Conservation (phyloP, 768 basidiomycete genomes). For the Solioccasus polychromus region DNA sequence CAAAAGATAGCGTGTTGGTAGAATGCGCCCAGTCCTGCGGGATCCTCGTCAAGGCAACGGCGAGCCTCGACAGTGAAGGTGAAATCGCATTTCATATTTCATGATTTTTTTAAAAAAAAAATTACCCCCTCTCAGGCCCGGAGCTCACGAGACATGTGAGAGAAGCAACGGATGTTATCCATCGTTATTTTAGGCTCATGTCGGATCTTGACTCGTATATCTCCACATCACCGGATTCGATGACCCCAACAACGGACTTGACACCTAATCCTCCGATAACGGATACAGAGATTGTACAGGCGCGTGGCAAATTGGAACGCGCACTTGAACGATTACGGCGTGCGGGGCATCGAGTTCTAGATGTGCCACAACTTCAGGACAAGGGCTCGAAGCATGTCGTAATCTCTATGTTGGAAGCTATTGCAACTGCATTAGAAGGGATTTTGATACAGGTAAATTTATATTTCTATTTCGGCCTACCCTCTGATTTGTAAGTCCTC, state of each 20-base stretch:
- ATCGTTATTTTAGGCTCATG: conserved; percentile 17
- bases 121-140: conserved; percentile 5
- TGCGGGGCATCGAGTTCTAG: conserved; percentile 46
- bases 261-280: neutral
- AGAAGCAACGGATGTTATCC: conserved; percentile 16
- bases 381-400: conserved; percentile 11
- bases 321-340: conserved; percentile 60
- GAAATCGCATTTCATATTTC: neutral
- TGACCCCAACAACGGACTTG: neutral
- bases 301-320: conserved; percentile 53
- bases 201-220: conserved; percentile 10
- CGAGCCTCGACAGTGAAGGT: conserved; percentile 30
- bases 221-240: neutral
- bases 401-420: conserved; percentile 34
- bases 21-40: conserved; percentile 42
- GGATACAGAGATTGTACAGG: conserved; percentile 27
- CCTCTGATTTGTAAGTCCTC: neutral
- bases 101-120: neutral
- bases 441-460: conserved; percentile 30
- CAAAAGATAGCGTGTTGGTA: conserved; percentile 21
- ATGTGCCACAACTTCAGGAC: conserved; percentile 23
- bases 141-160: conserved; percentile 19
- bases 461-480: neutral
- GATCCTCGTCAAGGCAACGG: conserved; percentile 43
- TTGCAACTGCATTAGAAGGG: conserved; percentile 33